Evolutionary conservation across 148 eudicot species (phyloP).

Genomic region (Dysphania ambrosioides): DNA sequence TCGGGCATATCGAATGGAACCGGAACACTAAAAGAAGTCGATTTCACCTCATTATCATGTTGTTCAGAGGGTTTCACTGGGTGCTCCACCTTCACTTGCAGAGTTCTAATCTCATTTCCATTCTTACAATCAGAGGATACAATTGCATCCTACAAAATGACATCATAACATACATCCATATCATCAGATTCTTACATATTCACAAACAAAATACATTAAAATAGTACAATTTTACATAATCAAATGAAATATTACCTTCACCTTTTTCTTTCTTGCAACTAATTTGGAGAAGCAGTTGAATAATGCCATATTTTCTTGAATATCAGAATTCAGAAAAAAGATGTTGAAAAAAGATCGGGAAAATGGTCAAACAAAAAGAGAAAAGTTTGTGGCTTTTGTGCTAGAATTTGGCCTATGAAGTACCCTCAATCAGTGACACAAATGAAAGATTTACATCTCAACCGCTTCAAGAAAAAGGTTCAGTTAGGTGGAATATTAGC

Average conservation of each 20-base stretch:
- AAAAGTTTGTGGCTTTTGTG: background rate
- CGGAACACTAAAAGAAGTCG: constrained; percentile 42
- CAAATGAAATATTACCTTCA: constrained; percentile 40
- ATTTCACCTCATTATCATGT: constrained; percentile 21
- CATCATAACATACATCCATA: background rate
- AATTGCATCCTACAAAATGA: constrained; percentile 36
- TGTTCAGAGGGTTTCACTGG: constrained; percentile 32
- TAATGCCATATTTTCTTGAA: constrained; percentile 35
- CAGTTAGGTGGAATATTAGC: constrained; percentile 46
- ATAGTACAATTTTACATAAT: constrained; percentile 6
- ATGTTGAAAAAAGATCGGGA: background rate
- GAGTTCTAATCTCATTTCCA: constrained; percentile 28
- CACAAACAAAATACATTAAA: background rate
- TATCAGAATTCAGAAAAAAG: constrained; percentile 1
- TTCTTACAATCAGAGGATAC: constrained; percentile 20
- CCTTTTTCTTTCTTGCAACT: constrained; percentile 47
- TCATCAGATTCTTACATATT: too few species aligned
- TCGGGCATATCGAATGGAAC: constrained; percentile 42
- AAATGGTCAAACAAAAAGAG: constrained; percentile 6
- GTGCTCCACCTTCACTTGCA: constrained; percentile 47
- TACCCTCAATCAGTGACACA: constrained; percentile 7
- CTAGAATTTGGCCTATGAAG: background rate
- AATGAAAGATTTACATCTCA: constrained; percentile 26
- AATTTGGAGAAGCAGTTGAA: constrained; percentile 49
- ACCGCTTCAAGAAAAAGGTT: constrained; percentile 1